phyloP scores from a whole-genome alignment of 2,329 filamentous ascomycete genomes.

The Botrytis galanthina region DNA sequence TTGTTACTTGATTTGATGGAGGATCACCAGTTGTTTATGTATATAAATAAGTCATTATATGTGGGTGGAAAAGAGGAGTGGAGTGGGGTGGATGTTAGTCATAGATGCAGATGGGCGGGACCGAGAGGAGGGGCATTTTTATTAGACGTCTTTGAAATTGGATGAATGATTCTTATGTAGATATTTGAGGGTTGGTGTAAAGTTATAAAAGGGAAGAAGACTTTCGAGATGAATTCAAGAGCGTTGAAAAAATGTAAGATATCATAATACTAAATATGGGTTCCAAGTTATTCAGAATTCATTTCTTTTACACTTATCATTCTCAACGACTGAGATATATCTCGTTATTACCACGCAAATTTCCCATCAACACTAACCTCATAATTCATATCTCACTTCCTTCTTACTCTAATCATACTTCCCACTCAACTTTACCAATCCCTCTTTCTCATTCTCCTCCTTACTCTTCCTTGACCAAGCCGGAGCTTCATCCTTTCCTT shows the following conservation, averaged over 20 bases:
- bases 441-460: slow-evolving; percentile 55
- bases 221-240: not conserved
- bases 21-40: rapidly evolving
- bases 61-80: not conserved
- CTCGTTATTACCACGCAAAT: not conserved
- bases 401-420: slow-evolving; percentile 32
- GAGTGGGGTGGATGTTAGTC: not conserved
- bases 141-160: not conserved
- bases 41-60: rapidly evolving
- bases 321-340: not conserved
- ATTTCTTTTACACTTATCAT: not conserved
- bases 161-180: not conserved
- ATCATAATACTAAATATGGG: not conserved
- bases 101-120: not conserved
- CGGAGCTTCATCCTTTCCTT: slow-evolving; percentile 58
- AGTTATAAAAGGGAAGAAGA: not conserved
- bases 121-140: not conserved
- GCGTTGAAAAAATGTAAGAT: not conserved
- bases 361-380: not conserved
- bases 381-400: not conserved
- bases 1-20: not conserved
- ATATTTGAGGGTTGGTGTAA: not conserved
- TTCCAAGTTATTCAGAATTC: not conserved
- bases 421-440: slow-evolving; percentile 48
- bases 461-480: slow-evolving; percentile 58